Evolutionary conservation across 2,329 filamentous ascomycete genomes (phyloP).

Genomic region (Cercospora janseana): DNA sequence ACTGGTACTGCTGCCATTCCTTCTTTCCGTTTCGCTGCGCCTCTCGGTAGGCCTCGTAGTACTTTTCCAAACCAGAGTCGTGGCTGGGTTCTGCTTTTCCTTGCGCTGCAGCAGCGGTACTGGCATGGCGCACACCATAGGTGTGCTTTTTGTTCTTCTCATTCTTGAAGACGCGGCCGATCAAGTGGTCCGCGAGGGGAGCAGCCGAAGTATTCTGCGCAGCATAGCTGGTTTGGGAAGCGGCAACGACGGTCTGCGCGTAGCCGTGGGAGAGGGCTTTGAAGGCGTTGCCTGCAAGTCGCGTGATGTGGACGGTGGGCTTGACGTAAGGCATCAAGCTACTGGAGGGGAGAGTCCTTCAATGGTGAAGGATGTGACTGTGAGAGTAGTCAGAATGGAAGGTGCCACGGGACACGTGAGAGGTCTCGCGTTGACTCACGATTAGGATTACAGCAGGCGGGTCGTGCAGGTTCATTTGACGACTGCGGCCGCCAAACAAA

Average conservation of each 20-base stretch:
- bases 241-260: slow-evolving; percentile 95
- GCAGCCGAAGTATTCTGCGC: slow-evolving; percentile 59
- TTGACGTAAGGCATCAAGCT: slow-evolving; percentile 83
- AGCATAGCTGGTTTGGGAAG: slow-evolving; percentile 80
- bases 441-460: slow-evolving; percentile 18
- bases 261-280: slow-evolving; percentile 98
- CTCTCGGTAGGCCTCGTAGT: slow-evolving; percentile 86
- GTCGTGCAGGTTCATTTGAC: slow-evolving; percentile 98
- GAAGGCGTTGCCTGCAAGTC: slow-evolving; percentile 63
- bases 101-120: slow-evolving; percentile 38
- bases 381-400: slow-evolving; percentile 22
- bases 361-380: slow-evolving; percentile 51
- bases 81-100: slow-evolving; percentile 34
- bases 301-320: slow-evolving; percentile 79
- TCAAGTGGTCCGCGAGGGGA: slow-evolving; percentile 51
- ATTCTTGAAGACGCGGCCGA: slow-evolving; percentile 48
- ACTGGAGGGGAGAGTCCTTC: slow-evolving; percentile 59
- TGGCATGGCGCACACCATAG: slow-evolving; percentile 38
- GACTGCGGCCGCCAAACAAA: slow-evolving; percentile 84
- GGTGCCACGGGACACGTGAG: slow-evolving; percentile 24
- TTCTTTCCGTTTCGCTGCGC: slow-evolving; percentile 71
- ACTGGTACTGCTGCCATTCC: slow-evolving; percentile 82
- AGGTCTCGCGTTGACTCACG: slow-evolving; percentile 19
- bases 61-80: slow-evolving; percentile 71
- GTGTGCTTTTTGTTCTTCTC: slow-evolving; percentile 35